These are phyloP conservation scores for Haplosporangium sp. DNA, from an alignment of 371 early-diverging fungal genomes.

Conservation along the genomic window DNA sequence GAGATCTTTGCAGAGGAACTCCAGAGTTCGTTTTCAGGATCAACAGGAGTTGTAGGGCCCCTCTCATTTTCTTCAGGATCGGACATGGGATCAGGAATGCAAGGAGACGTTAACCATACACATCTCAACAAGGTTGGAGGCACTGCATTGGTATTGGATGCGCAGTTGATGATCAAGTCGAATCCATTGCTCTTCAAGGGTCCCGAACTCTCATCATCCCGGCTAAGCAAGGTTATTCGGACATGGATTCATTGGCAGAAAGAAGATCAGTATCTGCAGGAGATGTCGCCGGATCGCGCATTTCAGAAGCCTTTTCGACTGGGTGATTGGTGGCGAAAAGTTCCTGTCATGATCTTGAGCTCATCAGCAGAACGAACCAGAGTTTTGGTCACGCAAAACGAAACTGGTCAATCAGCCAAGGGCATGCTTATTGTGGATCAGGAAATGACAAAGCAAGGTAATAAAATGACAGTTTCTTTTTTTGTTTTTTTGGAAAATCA, in stretches of 20 bases:
- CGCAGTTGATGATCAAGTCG: slow-evolving; percentile 40
- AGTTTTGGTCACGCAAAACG: background rate
- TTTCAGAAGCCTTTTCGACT: slow-evolving; percentile 11
- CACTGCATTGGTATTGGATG: slow-evolving; percentile 16
- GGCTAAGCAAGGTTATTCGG: slow-evolving; percentile 27
- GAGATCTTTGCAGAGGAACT: slow-evolving; percentile 49
- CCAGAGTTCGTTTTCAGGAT: slow-evolving; percentile 40
- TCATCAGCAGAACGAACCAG: slow-evolving; percentile 18
- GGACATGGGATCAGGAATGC: background rate
- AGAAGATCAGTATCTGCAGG: slow-evolving; percentile 22
- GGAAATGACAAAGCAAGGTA: slow-evolving; percentile 50
- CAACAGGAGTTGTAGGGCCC: slow-evolving; percentile 6
- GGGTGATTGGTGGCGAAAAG: slow-evolving; percentile 50
- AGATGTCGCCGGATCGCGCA: background rate
- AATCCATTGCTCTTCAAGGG: slow-evolving; percentile 47
- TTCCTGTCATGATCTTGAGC: slow-evolving; percentile 43
- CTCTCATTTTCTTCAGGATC: background rate
- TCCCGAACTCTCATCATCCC: slow-evolving; percentile 13
- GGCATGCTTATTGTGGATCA: slow-evolving; percentile 40
- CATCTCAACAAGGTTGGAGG: slow-evolving; percentile 39
- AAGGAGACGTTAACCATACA: slow-evolving; percentile 6
- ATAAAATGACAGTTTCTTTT: background rate
- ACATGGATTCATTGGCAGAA: slow-evolving; percentile 54
- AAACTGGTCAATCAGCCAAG: background rate
- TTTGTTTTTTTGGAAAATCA: background rate